Evolutionary conservation across 1,284 basidiomycete genomes (phyloP), one percentile per base, ranked within the genome.

Genomic region (Leccinum angustisporum): DNA sequence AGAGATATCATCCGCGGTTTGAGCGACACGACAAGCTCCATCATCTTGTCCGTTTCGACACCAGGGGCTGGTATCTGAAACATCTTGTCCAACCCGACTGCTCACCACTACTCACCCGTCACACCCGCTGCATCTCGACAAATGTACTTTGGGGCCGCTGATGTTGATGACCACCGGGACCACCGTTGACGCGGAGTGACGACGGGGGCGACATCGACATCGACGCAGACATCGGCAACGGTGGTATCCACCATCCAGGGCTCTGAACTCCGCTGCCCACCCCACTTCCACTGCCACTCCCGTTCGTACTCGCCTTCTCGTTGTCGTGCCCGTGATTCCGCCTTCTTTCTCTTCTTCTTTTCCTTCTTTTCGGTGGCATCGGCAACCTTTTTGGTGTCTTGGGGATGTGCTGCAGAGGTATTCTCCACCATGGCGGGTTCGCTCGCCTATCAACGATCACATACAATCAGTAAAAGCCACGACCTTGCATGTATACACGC

Each of bases 271-370:
- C 43, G 18, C 18, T 21, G 18, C 18, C 18, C 18, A 18, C 13
- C 57, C 21, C 33, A 31, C 52, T 36, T 46, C 54, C 48, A 16
- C 21, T 50, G n/a, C 57, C 61, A 3, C 52, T 68, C 56, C 61
- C 56, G 33, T 13, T 51, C 31, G 5, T 14, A 50, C 57, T 59
- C 33, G 25, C 7, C 13, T 30, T 51, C 50, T 51, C 50, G 25
- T 30, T 30, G 7, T 30, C 43, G 6, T 46, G 11, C 43, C 18
- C 43, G 5, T 11, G n/a, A 11, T 21, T 64, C 63, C 0, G 2
- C 53, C 46, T 57, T 31, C 66, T 67, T 76, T 64, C 74, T 51
- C 27, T 52, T 52, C 27, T 30, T 52, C 27, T 11, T 30, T 10
- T 30, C 16, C 50, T 52, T 30, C 25, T 52, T 52, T 52, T 30